phyloP scores from a whole-genome alignment of 805 yeast species.

The Saccharomycopsis schoenii region DNA sequence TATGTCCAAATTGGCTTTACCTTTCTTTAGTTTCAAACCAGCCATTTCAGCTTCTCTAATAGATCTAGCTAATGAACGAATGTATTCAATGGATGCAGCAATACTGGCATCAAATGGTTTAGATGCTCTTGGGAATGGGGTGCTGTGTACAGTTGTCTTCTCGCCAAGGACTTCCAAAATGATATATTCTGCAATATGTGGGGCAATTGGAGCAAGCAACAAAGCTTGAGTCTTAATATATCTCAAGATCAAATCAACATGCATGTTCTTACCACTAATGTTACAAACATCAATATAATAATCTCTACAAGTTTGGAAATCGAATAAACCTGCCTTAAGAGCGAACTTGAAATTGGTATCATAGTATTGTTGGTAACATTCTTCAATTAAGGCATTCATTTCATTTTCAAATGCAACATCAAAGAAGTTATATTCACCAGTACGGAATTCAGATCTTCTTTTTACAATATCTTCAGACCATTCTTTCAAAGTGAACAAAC shows the following conservation, averaged over 20 bases:
- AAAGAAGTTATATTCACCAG: conserved; percentile 54
- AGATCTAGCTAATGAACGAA: conserved; percentile 67
- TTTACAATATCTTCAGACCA: conserved; percentile 80
- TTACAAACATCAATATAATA: conserved; percentile 73
- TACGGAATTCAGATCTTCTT: conserved; percentile 42
- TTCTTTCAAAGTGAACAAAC: conserved; percentile 85
- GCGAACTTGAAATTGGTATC: conserved; percentile 79
- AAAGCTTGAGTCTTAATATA: conserved; percentile 84
- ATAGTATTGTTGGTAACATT: conserved; percentile 60
- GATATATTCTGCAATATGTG: conserved; percentile 88
- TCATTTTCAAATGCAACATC: conserved; percentile 90
- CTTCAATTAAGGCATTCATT: conserved; percentile 72
- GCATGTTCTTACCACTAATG: conserved; percentile 50
- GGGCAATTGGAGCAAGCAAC: conserved; percentile 84
- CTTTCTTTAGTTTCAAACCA: conserved; percentile 72
- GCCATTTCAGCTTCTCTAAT: conserved; percentile 91
- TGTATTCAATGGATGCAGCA: conserved; percentile 65
- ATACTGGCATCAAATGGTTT: conserved; percentile 53
- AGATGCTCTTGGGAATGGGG: conserved; percentile 71
- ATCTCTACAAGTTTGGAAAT: conserved; percentile 91
- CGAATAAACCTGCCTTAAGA: conserved; percentile 83
- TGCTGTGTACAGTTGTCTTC: conserved; percentile 52
- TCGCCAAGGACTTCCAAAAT: conserved; percentile 75
- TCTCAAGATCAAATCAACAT: conserved; percentile 65
- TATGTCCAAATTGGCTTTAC: conserved; percentile 73